These are phyloP conservation scores for Yamadazyma buinensis DNA, from an alignment of 1,139 yeast species.

Conservation along the genomic window DNA sequence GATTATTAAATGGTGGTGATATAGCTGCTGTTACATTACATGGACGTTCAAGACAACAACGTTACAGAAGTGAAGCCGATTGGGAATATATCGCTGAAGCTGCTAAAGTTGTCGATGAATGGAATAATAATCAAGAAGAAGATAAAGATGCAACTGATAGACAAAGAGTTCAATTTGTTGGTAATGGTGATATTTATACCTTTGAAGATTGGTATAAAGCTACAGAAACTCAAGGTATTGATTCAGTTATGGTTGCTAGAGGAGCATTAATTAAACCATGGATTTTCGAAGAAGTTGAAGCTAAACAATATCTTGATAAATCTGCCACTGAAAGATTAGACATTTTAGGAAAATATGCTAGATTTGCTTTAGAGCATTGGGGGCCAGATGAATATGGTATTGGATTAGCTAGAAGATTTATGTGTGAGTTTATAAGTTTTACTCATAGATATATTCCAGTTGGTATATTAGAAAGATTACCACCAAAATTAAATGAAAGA, in stretches of 20 bases:
- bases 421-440: constrained; percentile 93
- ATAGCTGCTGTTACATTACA: constrained; percentile 91
- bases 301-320: constrained; percentile 87
- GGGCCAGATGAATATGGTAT: constrained; percentile 96
- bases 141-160: constrained; percentile 50
- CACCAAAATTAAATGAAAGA: constrained; percentile 87
- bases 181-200: constrained; percentile 90
- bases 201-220: constrained; percentile 87
- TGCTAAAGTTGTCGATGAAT: constrained; percentile 61
- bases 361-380: constrained; percentile 93
- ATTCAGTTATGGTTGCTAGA: constrained; percentile 95
- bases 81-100: constrained; percentile 86
- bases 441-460: constrained; percentile 93
- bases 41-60: constrained; percentile 93
- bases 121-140: constrained; percentile 50
- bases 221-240: constrained; percentile 67
- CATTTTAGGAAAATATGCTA: constrained; percentile 61
- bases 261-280: constrained; percentile 98
- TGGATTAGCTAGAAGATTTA: constrained; percentile 78
- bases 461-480: constrained; percentile 84
- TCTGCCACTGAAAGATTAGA: constrained; percentile 85
- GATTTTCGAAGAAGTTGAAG: constrained; percentile 94
- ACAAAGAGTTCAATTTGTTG: constrained; percentile 59
- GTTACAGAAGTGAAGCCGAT: constrained; percentile 87
- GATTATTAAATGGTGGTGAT: constrained; percentile 72